Evolutionary conservation across 805 yeast species (phyloP).

Genomic region (Sungouiozyma intestinalis): DNA sequence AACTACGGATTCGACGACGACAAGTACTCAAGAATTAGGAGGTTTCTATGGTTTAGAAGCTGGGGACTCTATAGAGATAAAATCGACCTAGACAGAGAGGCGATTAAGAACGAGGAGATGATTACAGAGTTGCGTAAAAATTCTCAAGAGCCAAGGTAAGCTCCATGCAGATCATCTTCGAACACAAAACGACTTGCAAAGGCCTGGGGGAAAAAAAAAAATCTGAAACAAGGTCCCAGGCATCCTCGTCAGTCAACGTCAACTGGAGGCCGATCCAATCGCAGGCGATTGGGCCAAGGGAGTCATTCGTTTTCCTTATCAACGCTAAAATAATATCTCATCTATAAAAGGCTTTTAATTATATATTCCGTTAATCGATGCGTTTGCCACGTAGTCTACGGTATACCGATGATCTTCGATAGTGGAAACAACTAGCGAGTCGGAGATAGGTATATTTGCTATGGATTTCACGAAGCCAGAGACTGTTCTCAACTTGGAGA

Average conservation of each 20-base stretch:
- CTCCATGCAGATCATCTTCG: no score
- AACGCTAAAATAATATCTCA: background rate
- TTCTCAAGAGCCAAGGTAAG: constrained; percentile 33
- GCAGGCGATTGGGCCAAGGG: no score
- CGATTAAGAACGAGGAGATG: constrained; percentile 61
- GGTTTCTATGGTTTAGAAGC: constrained; percentile 49
- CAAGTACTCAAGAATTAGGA: constrained; percentile 39
- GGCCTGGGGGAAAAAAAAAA: background rate
- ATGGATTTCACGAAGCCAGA: constrained; percentile 85
- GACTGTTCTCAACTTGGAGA: constrained; percentile 65
- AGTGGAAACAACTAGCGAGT: no score
- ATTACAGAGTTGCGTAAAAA: constrained; percentile 39
- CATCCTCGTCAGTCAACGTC: no score
- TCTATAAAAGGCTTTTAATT: background rate
- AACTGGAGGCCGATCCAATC: no score
- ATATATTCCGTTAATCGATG: background rate
- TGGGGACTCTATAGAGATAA: constrained; percentile 25
- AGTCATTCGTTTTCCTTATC: no score
- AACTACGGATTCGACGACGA: constrained; percentile 45
- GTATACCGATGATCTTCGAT: no score
- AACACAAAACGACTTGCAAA: background rate
- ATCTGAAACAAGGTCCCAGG: no score
- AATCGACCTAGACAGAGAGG: constrained; percentile 28
- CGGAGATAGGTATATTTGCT: no score
- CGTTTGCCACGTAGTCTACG: no score